phyloP scores from a whole-genome alignment of 805 yeast genomes.

The Candida koratica region DNA sequence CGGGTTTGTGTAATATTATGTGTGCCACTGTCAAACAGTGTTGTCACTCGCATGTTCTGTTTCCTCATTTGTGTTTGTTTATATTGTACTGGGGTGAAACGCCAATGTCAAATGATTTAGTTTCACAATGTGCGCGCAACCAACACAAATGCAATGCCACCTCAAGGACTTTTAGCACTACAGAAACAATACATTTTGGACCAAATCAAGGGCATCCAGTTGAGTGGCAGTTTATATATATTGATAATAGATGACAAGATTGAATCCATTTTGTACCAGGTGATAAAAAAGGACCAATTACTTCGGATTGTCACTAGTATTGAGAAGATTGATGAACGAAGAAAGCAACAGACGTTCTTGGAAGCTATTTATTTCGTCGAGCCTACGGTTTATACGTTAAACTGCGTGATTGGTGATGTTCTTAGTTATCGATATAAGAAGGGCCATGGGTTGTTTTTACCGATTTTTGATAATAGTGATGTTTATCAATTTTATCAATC shows the following conservation, averaged over 20 bases:
- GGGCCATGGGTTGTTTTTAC: constrained; percentile 71
- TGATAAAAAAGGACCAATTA: constrained; percentile 47
- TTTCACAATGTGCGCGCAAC: too few species aligned
- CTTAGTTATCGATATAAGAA: constrained; percentile 68
- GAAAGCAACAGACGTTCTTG: constrained; percentile 59
- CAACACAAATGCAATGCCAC: too few species aligned
- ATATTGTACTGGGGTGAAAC: too few species aligned
- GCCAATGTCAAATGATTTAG: too few species aligned
- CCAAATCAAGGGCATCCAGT: constrained; percentile 28
- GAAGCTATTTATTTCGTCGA: constrained; percentile 80
- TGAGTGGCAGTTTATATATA: constrained; percentile 29
- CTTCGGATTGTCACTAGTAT: constrained; percentile 58
- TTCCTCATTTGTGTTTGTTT: too few species aligned
- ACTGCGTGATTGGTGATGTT: constrained; percentile 75
- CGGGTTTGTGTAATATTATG: too few species aligned
- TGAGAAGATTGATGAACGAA: constrained; percentile 56
- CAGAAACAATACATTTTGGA: constrained; percentile 29
- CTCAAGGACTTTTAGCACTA: constrained; percentile 6
- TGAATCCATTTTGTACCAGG: constrained; percentile 43
- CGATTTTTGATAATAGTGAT: constrained; percentile 30
- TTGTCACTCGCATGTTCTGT: background rate
- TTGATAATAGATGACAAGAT: constrained; percentile 57
- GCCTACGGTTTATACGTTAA: constrained; percentile 62
- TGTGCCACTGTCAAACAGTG: too few species aligned
- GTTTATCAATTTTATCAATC: constrained; percentile 16